phyloP scores from a whole-genome alignment of 768 basidiomycete genomes.

The Mycena galericulata region DNA sequence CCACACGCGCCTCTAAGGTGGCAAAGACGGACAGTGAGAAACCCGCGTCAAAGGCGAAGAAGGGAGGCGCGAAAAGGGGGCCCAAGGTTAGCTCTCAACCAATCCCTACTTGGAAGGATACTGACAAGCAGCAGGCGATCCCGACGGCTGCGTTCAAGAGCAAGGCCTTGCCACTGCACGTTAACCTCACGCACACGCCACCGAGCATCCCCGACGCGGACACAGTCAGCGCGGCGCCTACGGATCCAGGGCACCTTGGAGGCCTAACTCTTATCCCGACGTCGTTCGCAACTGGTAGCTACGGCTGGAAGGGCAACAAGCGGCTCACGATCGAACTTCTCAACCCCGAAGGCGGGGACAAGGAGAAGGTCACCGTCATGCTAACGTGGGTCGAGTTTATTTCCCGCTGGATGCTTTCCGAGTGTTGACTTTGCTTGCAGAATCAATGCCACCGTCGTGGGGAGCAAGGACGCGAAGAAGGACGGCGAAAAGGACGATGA shows the following conservation, averaged over 20 bases:
- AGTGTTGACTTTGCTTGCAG: conserved; percentile 49
- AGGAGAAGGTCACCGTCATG: conserved; percentile 79
- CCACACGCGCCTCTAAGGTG: conserved; percentile 62
- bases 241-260: conserved; percentile 73
- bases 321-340: conserved; percentile 74
- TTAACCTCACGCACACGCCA: conserved; percentile 75
- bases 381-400: conserved; percentile 66
- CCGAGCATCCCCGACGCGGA: conserved; percentile 56
- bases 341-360: conserved; percentile 60
- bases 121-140: conserved; percentile 52
- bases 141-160: conserved; percentile 66
- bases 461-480: conserved; percentile 29
- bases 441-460: conserved; percentile 76
- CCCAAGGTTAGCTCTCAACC: conserved; percentile 55
- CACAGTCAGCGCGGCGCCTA: conserved; percentile 45
- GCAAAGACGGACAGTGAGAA: conserved; percentile 57
- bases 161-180: conserved; percentile 77
- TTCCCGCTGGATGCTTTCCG: not conserved
- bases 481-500: conserved; percentile 7
- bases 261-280: conserved; percentile 66
- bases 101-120: conserved; percentile 1
- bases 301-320: conserved; percentile 87
- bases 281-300: conserved; percentile 80
- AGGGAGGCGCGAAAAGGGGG: conserved; percentile 54
- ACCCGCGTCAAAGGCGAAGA: conserved; percentile 46